phyloP scores from a whole-genome alignment of 805 yeast genomes.

The Zygotorulaspora danielsina region DNA sequence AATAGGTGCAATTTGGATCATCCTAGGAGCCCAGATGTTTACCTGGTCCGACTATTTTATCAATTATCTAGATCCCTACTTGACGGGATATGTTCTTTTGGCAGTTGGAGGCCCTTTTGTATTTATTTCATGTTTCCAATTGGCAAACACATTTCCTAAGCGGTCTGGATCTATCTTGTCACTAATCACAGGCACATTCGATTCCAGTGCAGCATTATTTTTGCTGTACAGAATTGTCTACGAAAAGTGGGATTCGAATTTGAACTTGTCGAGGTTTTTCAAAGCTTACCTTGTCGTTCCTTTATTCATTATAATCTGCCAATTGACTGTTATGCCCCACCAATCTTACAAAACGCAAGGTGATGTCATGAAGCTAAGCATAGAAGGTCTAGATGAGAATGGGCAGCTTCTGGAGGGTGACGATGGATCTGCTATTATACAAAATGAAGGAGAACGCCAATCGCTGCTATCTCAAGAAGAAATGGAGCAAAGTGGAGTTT shows the following conservation, averaged over 20 bases:
- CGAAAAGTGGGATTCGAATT: conserved; percentile 33
- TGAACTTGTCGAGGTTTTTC: conserved; percentile 57
- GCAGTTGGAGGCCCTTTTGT: conserved; percentile 95
- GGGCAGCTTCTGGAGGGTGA: conserved; percentile 46
- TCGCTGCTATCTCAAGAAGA: conserved; percentile 26
- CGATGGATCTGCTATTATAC: conserved; percentile 42
- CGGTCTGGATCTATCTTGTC: conserved; percentile 80
- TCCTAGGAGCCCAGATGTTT: conserved; percentile 47
- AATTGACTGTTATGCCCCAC: conserved; percentile 73
- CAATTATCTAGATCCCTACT: conserved; percentile 53
- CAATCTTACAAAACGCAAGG: conserved; percentile 71
- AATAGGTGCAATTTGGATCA: conserved; percentile 60
- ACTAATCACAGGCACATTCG: conserved; percentile 87
- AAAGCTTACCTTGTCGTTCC: conserved; percentile 69
- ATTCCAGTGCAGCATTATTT: conserved; percentile 86
- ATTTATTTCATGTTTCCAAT: conserved; percentile 83
- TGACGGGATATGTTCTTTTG: conserved; percentile 66
- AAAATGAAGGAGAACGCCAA: conserved; percentile 41
- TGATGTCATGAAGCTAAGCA: conserved; percentile 60
- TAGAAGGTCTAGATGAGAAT: conserved; percentile 69
- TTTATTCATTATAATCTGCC: conserved; percentile 66
- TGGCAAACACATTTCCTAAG: conserved; percentile 81
- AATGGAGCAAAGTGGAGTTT: conserved; percentile 6
- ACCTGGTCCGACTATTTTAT: conserved; percentile 13
- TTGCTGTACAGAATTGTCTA: conserved; percentile 66